Conservation (phyloP, 129 eudicot species). For the Chrysanthemum lavandulifolium region DNA sequence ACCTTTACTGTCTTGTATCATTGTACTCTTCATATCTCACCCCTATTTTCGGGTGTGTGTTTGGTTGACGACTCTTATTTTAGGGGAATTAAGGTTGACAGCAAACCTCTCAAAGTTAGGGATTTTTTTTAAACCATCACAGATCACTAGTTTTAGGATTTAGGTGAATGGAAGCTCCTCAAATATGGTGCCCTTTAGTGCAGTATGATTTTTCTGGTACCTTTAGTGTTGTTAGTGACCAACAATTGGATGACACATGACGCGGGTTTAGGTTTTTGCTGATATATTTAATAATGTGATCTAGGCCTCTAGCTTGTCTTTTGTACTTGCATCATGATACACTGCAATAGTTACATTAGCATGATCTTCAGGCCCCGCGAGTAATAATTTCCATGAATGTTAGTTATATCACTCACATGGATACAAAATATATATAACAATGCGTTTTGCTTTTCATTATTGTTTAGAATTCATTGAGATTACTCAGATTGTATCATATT, state of each 20-base stretch:
- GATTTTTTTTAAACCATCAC: background rate
- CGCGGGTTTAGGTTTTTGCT: too few relatives aligned
- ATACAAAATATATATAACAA: slow-evolving; percentile 14
- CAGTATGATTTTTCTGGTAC: too few relatives aligned
- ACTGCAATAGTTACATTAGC: background rate
- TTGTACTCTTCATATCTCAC: too few relatives aligned
- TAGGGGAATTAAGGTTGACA: background rate
- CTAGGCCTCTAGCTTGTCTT: too few relatives aligned
- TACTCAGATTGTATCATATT: slow-evolving; percentile 27
- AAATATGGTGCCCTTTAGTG: too few relatives aligned
- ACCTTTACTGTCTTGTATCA: too few relatives aligned
- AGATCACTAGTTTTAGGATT: background rate
- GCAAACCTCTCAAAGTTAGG: background rate
- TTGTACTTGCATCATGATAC: too few relatives aligned
- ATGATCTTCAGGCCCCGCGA: background rate
- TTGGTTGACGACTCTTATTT: background rate
- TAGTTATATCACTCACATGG: slow-evolving; percentile 11
- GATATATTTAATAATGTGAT: too few relatives aligned
- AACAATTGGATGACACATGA: too few relatives aligned
- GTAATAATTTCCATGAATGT: background rate
- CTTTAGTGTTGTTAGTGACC: too few relatives aligned
- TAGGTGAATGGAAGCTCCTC: too few relatives aligned
- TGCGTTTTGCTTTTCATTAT: slow-evolving; percentile 6
- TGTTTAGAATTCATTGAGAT: background rate
- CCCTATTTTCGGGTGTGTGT: background rate